Conservation (phyloP, 768 basidiomycete species). For the Xerocomellus chrysenteron region DNA sequence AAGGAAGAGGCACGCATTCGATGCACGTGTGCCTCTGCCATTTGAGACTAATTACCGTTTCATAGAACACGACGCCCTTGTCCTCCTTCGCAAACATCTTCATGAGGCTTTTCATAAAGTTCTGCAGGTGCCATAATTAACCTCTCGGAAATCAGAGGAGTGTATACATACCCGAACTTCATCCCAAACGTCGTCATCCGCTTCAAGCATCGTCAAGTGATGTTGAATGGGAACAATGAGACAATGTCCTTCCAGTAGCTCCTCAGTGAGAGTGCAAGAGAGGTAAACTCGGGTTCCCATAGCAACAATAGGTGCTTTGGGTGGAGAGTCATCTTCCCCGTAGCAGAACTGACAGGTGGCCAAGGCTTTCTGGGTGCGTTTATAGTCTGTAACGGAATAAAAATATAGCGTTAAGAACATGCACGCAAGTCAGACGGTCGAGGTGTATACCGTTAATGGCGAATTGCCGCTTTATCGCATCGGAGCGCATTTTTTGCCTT, state of each 20-base stretch:
- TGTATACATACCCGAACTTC: slow-evolving; percentile 73
- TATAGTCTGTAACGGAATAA: slow-evolving; percentile 65
- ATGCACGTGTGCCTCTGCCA: slow-evolving; percentile 90
- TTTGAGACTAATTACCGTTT: slow-evolving; percentile 85
- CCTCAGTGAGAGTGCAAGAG: slow-evolving; percentile 84
- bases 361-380: slow-evolving; percentile 87
- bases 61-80: slow-evolving; percentile 93
- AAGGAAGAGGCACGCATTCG: slow-evolving; percentile 91
- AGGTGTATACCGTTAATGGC: slow-evolving; percentile 81
- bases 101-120: slow-evolving; percentile 92
- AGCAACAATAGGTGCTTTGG: slow-evolving; percentile 84
- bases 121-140: slow-evolving; percentile 36
- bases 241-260: slow-evolving; percentile 90
- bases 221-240: slow-evolving; percentile 96
- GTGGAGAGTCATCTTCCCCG: slow-evolving; percentile 87
- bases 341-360: slow-evolving; percentile 87
- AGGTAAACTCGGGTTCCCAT: slow-evolving; percentile 90
- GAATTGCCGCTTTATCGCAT: slow-evolving; percentile 95
- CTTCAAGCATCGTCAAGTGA: slow-evolving; percentile 86
- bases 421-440: neutral
- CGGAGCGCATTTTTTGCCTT: slow-evolving; percentile 92
- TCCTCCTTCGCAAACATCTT: slow-evolving; percentile 91
- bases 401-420: neutral
- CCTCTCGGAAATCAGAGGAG: neutral
- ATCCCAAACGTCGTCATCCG: slow-evolving; percentile 98